Conservation (phyloP, 306 rosid genomes). For the Dalbergia oliveri region DNA sequence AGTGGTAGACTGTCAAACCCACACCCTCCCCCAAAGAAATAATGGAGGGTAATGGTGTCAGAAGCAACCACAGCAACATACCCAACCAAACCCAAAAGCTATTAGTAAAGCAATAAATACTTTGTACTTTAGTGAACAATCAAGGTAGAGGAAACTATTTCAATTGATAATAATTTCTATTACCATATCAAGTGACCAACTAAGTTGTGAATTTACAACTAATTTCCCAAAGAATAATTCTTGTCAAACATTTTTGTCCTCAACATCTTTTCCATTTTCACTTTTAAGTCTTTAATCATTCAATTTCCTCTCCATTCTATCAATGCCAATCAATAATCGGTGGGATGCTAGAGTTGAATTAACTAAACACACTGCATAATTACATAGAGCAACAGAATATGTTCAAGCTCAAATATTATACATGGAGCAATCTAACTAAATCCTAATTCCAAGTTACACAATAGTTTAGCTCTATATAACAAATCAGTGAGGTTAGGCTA, state of each 20-base stretch:
- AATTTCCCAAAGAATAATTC: background rate
- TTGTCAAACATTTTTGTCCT: constrained; percentile 7
- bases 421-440: too few species aligned
- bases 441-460: too few species aligned
- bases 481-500: too few species aligned
- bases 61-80: background rate
- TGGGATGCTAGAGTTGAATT: background rate
- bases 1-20: background rate
- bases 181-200: too few species aligned
- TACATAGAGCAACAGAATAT: background rate
- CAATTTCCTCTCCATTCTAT: constrained; percentile 7
- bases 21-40: too few species aligned
- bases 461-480: too few species aligned
- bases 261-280: constrained; percentile 8
- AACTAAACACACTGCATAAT: background rate
- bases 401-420: too few species aligned
- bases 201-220: too few species aligned
- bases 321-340: too few species aligned
- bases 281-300: background rate
- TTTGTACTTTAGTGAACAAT: background rate
- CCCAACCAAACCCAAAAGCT: background rate
- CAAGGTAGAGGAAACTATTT: too few species aligned
- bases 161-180: too few species aligned
- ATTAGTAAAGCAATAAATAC: too few species aligned
- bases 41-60: background rate